Evolutionary conservation across 108 stramenopile species (phyloP), one percentile per base, ranked within the genome.

Genomic region (Heterococcus sp.): DNA sequence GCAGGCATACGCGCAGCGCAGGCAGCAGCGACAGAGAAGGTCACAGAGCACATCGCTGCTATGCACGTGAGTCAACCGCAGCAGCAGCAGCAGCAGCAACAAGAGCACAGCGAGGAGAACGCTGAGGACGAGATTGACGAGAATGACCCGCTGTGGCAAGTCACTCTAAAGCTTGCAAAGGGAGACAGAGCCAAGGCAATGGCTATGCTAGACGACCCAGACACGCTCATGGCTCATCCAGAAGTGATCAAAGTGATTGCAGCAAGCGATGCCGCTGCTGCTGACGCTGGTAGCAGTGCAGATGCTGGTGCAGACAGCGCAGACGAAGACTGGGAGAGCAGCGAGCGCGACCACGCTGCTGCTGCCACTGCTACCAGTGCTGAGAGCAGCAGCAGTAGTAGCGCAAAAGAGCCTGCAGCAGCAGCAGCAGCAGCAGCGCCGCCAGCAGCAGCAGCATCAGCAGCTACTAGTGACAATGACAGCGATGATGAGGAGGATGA

Each of bases 111-210:
- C 14, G 14, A 58, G 72, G 26, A 39, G 78, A 81, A 3, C 5
- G 31, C 11, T n/a, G 81, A 67, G 11, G 81, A 82, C 11, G 71
- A 72, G 21, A 63, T 82, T 2, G 88, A 88, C 74, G 88, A 88
- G 75, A 83, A 85, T 29, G 88, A 88, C 65, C 88, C 88, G n/a
- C 63, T 88, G 74, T 88, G 88, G 88, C 78, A 77, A 31, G 78
- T 78, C 35, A 84, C 83, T 32, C 73, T 87, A 58, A 72, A 87
- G 28, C 30, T 85, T 27, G 84, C 88, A 1, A 34, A 32, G 11
- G 88, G 88, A 14, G 87, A 88, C 64, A 73, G 87, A 2, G 74
- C 36, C 68, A 58, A 78, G 30, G 84, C 88, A 8, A 35, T 73
- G 21, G 75, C 85, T 67, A 80, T 87, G 83, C 86, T 88, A 1